These are phyloP conservation scores for Colletotrichum sp. DNA, from an alignment of 2,329 filamentous ascomycete genomes.

Conservation along the genomic window DNA sequence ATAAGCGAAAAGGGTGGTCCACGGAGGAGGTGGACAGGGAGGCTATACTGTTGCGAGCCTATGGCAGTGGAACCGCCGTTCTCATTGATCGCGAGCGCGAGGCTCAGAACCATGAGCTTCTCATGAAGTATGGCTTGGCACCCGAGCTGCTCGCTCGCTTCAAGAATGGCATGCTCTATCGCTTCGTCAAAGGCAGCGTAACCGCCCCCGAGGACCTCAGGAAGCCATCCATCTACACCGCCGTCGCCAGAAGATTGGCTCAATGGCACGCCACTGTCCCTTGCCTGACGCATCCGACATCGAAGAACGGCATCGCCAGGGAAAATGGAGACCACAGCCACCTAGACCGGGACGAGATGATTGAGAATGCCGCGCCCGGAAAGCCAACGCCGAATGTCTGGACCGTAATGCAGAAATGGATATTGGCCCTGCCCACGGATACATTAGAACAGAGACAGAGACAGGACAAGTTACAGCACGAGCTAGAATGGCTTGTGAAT, in stretches of 20 bases:
- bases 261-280: constrained; percentile 88
- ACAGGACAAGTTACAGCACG: constrained; percentile 72
- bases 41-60: constrained; percentile 88
- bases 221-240: constrained; percentile 76
- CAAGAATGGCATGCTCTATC: constrained; percentile 94
- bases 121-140: constrained; percentile 83
- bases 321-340: constrained; percentile 27
- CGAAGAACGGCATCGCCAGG: constrained; percentile 41
- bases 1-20: constrained; percentile 69
- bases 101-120: constrained; percentile 80
- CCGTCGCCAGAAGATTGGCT: constrained; percentile 82
- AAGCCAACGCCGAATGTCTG: constrained; percentile 87
- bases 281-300: constrained; percentile 48
- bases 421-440: constrained; percentile 77
- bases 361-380: constrained; percentile 62
- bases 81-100: constrained; percentile 94
- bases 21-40: constrained; percentile 82
- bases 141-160: constrained; percentile 90
- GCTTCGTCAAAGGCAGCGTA: constrained; percentile 82
- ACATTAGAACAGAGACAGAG: constrained; percentile 73
- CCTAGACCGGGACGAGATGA: constrained; percentile 38
- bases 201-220: constrained; percentile 83
- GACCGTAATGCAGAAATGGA: constrained; percentile 97
- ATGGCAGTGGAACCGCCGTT: constrained; percentile 91
- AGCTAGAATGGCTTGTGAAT: constrained; percentile 72